These are phyloP conservation scores for Dendrobium officinale DNA, from an alignment of 106 monocot species.

Conservation along the genomic window DNA sequence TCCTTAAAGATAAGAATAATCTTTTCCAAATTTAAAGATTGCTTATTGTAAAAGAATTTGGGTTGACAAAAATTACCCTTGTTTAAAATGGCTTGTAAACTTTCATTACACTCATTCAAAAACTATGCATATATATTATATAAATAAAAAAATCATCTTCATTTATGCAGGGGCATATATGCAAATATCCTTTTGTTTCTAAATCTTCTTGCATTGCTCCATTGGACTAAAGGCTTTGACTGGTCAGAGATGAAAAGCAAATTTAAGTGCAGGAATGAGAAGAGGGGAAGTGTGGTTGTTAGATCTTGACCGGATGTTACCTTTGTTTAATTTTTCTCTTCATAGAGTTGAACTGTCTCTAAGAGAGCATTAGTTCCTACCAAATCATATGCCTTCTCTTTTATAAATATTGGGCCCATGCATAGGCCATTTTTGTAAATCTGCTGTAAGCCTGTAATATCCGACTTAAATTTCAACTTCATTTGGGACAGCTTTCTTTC, in stretches of 20 bases:
- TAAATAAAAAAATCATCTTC: no score
- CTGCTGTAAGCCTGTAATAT: no score
- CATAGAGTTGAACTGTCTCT: neutral
- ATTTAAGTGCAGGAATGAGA: neutral
- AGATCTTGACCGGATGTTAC: slow-evolving; percentile 10
- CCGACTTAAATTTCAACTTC: no score
- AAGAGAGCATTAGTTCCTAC: slow-evolving; percentile 1
- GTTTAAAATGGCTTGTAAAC: no score
- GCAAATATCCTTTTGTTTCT: neutral
- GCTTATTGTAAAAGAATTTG: no score
- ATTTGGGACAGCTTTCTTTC: no score
- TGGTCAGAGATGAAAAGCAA: neutral
- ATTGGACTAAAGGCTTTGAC: neutral
- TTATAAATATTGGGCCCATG: neutral
- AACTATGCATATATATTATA: no score
- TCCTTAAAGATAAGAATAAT: no score
- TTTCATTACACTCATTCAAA: no score
- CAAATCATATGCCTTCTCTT: neutral
- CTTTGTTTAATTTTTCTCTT: neutral
- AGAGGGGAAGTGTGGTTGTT: slow-evolving; percentile 4
- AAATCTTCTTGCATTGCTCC: neutral
- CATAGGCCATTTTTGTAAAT: neutral
- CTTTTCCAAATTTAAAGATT: no score
- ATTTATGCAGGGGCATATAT: neutral
- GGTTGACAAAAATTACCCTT: no score